Percentiles rank a stretch among this genome's conserved stretches.
These are phyloP conservation scores for Colletotrichum melonis DNA, from an alignment of 2,329 filamentous ascomycete species.

Conservation along the genomic window DNA sequence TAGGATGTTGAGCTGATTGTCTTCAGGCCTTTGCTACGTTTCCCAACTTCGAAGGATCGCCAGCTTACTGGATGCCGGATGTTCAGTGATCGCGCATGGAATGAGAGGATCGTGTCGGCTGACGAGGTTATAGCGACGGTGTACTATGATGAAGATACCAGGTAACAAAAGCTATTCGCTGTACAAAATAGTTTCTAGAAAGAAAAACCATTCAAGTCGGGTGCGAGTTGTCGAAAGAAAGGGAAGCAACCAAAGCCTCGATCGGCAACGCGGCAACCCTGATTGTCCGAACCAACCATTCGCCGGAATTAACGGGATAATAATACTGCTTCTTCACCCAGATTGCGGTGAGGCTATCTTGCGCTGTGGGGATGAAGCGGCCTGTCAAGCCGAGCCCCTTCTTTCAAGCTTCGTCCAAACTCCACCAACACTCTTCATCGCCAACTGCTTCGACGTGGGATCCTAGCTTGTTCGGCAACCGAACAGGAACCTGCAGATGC, in stretches of 20 bases:
- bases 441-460: not conserved
- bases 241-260: not conserved
- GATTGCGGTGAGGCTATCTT: not conserved
- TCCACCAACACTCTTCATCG: not conserved
- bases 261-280: not conserved
- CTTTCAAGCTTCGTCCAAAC: not conserved
- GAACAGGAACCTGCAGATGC: not conserved
- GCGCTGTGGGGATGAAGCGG: not conserved
- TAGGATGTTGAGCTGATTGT: slow-evolving; percentile 11
- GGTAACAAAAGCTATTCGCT: not conserved
- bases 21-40: slow-evolving; percentile 36
- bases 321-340: not conserved
- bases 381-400: not conserved
- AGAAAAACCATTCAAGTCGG: too few relatives aligned
- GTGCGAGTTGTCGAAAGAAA: not conserved
- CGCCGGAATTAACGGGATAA: not conserved
- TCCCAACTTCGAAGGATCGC: slow-evolving; percentile 31
- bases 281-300: not conserved
- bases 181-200: not conserved
- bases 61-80: slow-evolving; percentile 32
- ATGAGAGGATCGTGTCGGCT: not conserved
- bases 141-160: not conserved
- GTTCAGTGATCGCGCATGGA: not conserved
- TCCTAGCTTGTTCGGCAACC: not conserved
- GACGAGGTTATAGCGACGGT: not conserved